Evolutionary conservation across 176 grass and related monocot species (phyloP).

Genomic region (Aegilops tauschii): DNA sequence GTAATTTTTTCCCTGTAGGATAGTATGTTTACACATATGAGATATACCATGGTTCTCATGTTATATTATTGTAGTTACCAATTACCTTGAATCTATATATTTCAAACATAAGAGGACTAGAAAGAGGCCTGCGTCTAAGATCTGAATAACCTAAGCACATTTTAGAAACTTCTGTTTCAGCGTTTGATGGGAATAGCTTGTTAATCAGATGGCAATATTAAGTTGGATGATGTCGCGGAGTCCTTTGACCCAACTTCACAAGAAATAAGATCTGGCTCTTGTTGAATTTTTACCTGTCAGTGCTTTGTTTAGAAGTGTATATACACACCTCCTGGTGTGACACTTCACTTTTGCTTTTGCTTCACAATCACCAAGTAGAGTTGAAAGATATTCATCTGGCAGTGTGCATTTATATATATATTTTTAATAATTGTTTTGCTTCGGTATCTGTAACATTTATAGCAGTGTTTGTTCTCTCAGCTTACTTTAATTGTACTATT

Average conservation of each 20-base stretch:
- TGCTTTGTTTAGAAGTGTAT: background rate
- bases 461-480: constrained; percentile 9
- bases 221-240: background rate
- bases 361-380: background rate
- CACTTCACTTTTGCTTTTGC: constrained; percentile 15
- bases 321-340: background rate
- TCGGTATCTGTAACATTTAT: background rate
- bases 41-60: background rate
- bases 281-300: background rate
- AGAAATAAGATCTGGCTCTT: background rate
- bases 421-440: background rate
- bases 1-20: background rate
- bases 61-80: background rate
- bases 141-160: background rate
- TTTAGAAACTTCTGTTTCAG: background rate
- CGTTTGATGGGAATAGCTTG: background rate
- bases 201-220: constrained; percentile 16
- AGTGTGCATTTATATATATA: background rate
- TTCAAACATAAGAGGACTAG: constrained; percentile 4
- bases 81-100: constrained; percentile 4
- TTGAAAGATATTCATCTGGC: background rate
- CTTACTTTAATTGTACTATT: constrained; percentile 26
- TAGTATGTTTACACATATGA: background rate
- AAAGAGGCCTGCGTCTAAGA: background rate
- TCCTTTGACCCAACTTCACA: background rate